phyloP scores from a whole-genome alignment of 169 alveolate species.

The Eimeria brunetti region DNA sequence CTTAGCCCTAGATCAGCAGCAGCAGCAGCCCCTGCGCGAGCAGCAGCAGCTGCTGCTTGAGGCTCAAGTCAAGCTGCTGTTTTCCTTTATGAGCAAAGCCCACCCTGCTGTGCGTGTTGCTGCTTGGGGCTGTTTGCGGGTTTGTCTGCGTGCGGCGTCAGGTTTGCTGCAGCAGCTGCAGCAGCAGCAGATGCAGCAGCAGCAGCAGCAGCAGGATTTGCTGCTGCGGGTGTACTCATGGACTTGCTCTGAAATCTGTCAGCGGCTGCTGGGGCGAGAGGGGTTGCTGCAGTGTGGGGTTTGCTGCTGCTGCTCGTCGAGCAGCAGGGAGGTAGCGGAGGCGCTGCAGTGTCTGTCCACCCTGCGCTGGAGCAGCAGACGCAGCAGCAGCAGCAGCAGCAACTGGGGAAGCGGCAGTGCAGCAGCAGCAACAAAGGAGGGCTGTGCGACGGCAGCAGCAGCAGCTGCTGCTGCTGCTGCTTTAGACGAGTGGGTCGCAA shows the following conservation, averaged over 20 bases:
- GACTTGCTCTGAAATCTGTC: slow-evolving; percentile 29
- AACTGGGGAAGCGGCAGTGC: background rate
- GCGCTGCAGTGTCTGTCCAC: slow-evolving; percentile 13
- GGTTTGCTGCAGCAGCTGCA: slow-evolving; percentile 35
- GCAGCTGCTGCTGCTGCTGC: slow-evolving; percentile 73
- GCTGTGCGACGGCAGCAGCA: slow-evolving; percentile 2
- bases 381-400: slow-evolving; percentile 55
- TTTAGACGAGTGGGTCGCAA: slow-evolving; percentile 51
- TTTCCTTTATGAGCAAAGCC: background rate
- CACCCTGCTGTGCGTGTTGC: slow-evolving; percentile 47
- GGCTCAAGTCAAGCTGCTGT: slow-evolving; percentile 12
- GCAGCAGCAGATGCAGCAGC: slow-evolving; percentile 13
- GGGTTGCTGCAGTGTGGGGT: slow-evolving; percentile 26
- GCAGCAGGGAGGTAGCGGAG: slow-evolving; percentile 12
- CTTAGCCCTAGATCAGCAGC: background rate
- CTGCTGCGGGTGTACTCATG: slow-evolving; percentile 6
- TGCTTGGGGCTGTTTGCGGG: slow-evolving; percentile 54
- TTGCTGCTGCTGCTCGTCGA: slow-evolving; percentile 41
- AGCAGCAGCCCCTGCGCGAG: background rate
- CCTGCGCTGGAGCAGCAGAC: slow-evolving; percentile 38
- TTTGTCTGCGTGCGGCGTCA: slow-evolving; percentile 26
- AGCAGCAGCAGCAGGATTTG: slow-evolving; percentile 33
- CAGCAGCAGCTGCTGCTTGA: slow-evolving; percentile 49
- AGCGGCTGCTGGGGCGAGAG: background rate
- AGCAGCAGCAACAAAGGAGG: slow-evolving; percentile 24